These are phyloP conservation scores for Malus hybrid DNA, from an alignment of 331 rosid genomes.

Conservation along the genomic window DNA sequence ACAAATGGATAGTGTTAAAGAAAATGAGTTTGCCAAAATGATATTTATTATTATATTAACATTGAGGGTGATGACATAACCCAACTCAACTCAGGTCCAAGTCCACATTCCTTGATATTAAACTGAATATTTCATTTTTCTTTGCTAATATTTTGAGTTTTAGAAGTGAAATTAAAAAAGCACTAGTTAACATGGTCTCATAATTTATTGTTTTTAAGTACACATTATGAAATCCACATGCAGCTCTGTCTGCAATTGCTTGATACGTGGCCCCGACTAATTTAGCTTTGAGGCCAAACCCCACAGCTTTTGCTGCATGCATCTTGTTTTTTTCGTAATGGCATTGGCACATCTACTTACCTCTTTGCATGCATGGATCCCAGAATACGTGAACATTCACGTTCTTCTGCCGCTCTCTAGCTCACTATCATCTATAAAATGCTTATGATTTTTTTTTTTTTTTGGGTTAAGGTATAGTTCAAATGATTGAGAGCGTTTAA, in stretches of 20 bases:
- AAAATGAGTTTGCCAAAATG: background rate
- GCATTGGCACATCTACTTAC: background rate
- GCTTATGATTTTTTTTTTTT: background rate
- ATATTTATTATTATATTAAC: no score
- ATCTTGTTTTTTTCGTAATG: background rate
- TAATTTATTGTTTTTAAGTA: background rate
- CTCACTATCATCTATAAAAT: background rate
- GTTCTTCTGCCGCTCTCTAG: conserved; percentile 8
- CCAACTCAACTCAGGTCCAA: no score
- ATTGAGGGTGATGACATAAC: no score
- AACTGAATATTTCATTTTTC: no score
- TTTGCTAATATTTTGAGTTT: no score
- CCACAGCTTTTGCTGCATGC: background rate
- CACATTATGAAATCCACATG: conserved; percentile 3
- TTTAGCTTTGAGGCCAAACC: background rate
- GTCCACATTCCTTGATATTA: no score
- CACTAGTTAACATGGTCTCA: background rate
- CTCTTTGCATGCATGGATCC: conserved; percentile 8
- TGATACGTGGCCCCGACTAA: background rate
- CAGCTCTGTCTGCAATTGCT: no score
- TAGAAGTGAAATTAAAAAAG: no score
- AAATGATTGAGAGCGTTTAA: no score
- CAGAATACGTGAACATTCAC: background rate
- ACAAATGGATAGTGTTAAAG: background rate
- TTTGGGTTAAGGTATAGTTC: background rate